These are phyloP conservation scores for Endoconidiophora polonica DNA, from an alignment of 2,329 filamentous ascomycete genomes.

Conservation along the genomic window DNA sequence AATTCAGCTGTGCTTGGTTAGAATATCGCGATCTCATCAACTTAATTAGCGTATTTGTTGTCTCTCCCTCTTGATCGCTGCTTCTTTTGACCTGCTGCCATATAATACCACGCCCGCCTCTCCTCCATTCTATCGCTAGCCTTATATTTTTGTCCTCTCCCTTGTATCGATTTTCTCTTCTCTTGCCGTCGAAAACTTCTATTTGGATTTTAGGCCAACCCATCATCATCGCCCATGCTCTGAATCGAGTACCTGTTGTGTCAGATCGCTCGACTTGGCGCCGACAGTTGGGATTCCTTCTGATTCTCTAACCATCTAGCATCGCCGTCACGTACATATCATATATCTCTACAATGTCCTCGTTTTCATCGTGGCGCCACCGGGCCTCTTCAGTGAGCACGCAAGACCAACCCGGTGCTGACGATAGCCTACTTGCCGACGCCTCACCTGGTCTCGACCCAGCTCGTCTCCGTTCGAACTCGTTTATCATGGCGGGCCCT, in stretches of 20 bases:
- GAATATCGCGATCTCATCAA: no score
- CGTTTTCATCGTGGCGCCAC: slow-evolving; percentile 32
- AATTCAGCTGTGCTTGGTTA: no score
- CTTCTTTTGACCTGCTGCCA: no score
- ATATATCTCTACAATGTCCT: slow-evolving; percentile 7
- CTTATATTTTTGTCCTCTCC: no score
- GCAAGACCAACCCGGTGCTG: slow-evolving; percentile 13
- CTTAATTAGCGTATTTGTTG: no score
- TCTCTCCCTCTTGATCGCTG: no score
- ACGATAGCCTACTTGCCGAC: slow-evolving; percentile 15
- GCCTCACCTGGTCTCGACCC: neutral
- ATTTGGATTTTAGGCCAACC: no score
- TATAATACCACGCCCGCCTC: no score
- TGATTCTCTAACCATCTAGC: neutral
- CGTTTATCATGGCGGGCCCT: slow-evolving; percentile 20
- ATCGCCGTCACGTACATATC: neutral
- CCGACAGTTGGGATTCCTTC: neutral
- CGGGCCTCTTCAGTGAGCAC: slow-evolving; percentile 17
- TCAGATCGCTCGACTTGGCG: neutral
- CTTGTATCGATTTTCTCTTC: no score
- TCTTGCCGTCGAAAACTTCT: no score
- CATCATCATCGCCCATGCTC: neutral
- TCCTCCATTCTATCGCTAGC: no score
- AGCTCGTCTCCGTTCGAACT: slow-evolving; percentile 18
- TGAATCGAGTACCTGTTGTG: neutral